phyloP scores from a whole-genome alignment of 2,329 filamentous ascomycete genomes.

The Fusarium sp. region DNA sequence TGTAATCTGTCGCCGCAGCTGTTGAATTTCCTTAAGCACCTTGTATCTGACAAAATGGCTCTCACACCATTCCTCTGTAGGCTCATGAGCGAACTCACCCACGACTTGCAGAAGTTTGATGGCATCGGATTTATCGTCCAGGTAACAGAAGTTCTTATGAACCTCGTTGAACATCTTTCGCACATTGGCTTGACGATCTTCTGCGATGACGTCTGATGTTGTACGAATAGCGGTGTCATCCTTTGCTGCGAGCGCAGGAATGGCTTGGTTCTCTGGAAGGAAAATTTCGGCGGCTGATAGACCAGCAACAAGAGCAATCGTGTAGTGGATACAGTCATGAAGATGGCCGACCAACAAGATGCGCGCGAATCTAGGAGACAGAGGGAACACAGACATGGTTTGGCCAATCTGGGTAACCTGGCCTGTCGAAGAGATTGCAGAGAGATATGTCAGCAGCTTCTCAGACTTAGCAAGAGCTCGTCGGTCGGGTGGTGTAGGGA shows the following conservation, averaged over 20 bases:
- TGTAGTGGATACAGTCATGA: slow-evolving; percentile 84
- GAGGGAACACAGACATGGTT: slow-evolving; percentile 87
- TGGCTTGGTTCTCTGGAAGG: slow-evolving; percentile 81
- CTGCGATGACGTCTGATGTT: slow-evolving; percentile 76
- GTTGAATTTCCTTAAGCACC: slow-evolving; percentile 85
- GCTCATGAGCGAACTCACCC: slow-evolving; percentile 84
- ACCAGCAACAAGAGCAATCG: slow-evolving; percentile 88
- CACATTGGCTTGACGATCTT: slow-evolving; percentile 75
- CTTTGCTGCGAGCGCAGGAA: slow-evolving; percentile 66
- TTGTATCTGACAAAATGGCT: slow-evolving; percentile 89
- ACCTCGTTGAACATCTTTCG: slow-evolving; percentile 74
- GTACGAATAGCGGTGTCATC: slow-evolving; percentile 64
- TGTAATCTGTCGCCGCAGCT: slow-evolving; percentile 85
- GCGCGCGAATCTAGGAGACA: slow-evolving; percentile 89
- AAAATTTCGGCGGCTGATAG: slow-evolving; percentile 91
- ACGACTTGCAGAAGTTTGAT: slow-evolving; percentile 91
- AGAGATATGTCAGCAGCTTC: slow-evolving; percentile 85
- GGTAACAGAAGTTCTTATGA: slow-evolving; percentile 80
- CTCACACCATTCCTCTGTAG: slow-evolving; percentile 79
- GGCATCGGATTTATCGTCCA: slow-evolving; percentile 87
- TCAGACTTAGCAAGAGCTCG: slow-evolving; percentile 84
- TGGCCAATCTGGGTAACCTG: slow-evolving; percentile 83
- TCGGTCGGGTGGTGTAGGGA: slow-evolving; percentile 88
- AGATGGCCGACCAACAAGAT: slow-evolving; percentile 91
- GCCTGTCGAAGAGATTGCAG: slow-evolving; percentile 78